These are phyloP conservation scores for Coniosporium tulheliwenetii DNA, from an alignment of 2,329 filamentous ascomycete species.

Conservation along the genomic window DNA sequence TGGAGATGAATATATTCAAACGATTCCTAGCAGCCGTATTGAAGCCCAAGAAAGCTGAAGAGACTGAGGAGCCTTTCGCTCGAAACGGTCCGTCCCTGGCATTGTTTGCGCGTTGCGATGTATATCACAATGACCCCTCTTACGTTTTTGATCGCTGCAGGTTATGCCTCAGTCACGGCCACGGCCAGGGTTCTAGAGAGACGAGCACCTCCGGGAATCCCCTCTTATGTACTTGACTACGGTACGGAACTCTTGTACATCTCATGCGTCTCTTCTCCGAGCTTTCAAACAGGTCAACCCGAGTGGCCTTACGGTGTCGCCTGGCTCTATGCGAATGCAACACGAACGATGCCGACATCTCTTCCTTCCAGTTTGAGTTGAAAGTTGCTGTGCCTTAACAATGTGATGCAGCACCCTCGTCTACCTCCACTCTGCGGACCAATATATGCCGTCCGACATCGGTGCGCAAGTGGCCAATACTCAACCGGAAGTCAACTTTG, in stretches of 20 bases:
- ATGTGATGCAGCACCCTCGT: slow-evolving; percentile 23
- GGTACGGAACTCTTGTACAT: slow-evolving; percentile 10
- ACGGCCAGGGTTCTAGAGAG: background rate
- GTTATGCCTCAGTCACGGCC: too few species aligned
- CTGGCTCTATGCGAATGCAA: background rate
- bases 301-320: background rate
- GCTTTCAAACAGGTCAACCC: background rate
- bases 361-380: background rate
- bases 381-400: background rate
- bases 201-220: slow-evolving; percentile 10
- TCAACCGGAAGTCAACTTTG: slow-evolving; percentile 18
- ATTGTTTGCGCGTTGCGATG: too few species aligned
- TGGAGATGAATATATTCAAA: too few species aligned
- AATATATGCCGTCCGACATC: slow-evolving; percentile 28
- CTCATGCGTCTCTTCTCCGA: background rate
- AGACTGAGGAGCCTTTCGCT: too few species aligned
- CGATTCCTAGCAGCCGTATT: too few species aligned
- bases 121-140: too few species aligned
- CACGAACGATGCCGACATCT: background rate
- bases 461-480: slow-evolving; percentile 23
- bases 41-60: too few species aligned
- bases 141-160: too few species aligned
- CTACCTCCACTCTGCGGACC: slow-evolving; percentile 26
- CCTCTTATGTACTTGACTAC: slow-evolving; percentile 22
- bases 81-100: too few species aligned